phyloP scores from a whole-genome alignment of 2,329 filamentous ascomycete genomes.

The Fusarium luffae region DNA sequence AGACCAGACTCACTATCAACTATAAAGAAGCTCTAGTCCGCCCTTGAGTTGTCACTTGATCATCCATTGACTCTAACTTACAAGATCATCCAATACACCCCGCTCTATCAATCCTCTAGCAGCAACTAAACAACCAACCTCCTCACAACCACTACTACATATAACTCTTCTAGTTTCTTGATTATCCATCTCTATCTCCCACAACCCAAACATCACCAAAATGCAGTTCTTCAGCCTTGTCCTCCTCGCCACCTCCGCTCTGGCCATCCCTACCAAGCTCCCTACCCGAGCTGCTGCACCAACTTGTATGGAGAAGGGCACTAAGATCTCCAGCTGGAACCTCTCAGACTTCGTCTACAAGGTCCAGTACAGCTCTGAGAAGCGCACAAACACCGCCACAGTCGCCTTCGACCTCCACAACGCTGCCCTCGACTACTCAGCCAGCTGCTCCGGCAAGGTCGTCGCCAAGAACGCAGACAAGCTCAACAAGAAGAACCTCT shows the following conservation, averaged over 20 bases:
- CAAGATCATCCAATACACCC: slow-evolving; percentile 33
- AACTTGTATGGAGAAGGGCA: slow-evolving; percentile 41
- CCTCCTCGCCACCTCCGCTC: slow-evolving; percentile 44
- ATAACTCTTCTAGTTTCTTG: background rate
- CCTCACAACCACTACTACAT: background rate
- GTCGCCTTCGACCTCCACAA: slow-evolving; percentile 62
- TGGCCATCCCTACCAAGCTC: slow-evolving; percentile 41
- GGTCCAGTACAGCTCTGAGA: slow-evolving; percentile 60
- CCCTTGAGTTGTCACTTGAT: slow-evolving; percentile 2
- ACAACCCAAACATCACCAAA: slow-evolving; percentile 15
- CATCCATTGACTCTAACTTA: slow-evolving; percentile 21
- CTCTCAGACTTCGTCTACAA: slow-evolving; percentile 60
- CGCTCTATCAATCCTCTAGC: slow-evolving; percentile 7
- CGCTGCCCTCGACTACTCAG: slow-evolving; percentile 54
- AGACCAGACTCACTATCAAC: background rate
- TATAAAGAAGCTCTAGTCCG: slow-evolving; percentile 34
- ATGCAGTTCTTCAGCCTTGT: slow-evolving; percentile 45
- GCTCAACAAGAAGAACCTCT: slow-evolving; percentile 54
- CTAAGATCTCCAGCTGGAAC: slow-evolving; percentile 51
- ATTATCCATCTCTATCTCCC: background rate
- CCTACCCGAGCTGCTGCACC: slow-evolving; percentile 17
- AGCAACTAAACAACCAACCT: slow-evolving; percentile 24
- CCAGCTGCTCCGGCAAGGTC: slow-evolving; percentile 53
- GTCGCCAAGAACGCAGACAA: slow-evolving; percentile 47
- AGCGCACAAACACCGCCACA: slow-evolving; percentile 60